Percentiles rank a stretch among this genome's conserved stretches.
Evolutionary conservation across 257 asterid species (phyloP).

Genomic region (Solanum verrucosum): DNA sequence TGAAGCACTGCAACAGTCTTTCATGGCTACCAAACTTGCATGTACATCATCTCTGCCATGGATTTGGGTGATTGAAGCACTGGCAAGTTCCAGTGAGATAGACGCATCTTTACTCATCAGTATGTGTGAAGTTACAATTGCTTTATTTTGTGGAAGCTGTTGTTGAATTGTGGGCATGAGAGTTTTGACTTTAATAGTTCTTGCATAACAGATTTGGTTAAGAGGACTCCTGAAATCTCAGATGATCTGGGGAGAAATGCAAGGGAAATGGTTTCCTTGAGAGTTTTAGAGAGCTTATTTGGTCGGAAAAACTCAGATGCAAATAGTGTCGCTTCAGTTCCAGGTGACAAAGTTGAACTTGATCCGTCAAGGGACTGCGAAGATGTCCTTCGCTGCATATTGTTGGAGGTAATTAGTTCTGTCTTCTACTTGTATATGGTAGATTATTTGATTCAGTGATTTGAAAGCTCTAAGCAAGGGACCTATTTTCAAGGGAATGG

Average conservation of each 20-base stretch:
- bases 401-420: constrained; percentile 27
- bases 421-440: not conserved
- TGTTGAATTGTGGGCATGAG: not conserved
- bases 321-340: constrained; percentile 6
- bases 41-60: constrained; percentile 31
- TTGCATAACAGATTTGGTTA: constrained; percentile 34
- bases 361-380: constrained; percentile 38
- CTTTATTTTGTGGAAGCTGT: not conserved
- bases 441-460: not conserved
- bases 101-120: constrained; percentile 44
- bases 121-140: constrained; percentile 4
- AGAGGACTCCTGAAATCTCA: constrained; percentile 29
- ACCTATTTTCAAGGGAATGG: not conserved
- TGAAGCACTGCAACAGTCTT: constrained; percentile 18
- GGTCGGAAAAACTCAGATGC: constrained; percentile 4
- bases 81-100: constrained; percentile 32
- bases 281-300: constrained; percentile 38
- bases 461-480: not conserved
- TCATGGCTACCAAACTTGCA: constrained; percentile 30
- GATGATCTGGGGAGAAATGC: constrained; percentile 37
- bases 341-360: constrained; percentile 15
- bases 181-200: constrained; percentile 3
- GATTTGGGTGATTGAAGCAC: constrained; percentile 53
- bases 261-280: constrained; percentile 40
- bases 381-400: constrained; percentile 30